phyloP scores from a whole-genome alignment of 2,329 filamentous ascomycete genomes.

The Alternaria incomplexa region DNA sequence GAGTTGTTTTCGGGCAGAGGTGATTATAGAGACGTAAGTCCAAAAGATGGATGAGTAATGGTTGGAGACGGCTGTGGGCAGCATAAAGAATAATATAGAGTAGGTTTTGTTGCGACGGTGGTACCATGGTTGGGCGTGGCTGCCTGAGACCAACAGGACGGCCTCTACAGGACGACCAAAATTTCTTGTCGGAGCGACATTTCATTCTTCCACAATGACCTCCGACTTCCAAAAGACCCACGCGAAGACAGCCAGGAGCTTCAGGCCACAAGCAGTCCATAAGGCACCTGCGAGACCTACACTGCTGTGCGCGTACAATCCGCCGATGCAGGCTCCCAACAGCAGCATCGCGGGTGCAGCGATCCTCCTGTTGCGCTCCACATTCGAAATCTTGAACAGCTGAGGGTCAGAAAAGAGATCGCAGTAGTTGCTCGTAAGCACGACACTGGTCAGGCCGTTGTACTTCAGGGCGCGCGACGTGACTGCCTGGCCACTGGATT shows the following conservation, averaged over 20 bases:
- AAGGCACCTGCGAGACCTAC: slow-evolving; percentile 59
- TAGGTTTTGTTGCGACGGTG: neutral
- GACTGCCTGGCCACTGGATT: slow-evolving; percentile 80
- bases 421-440: slow-evolving; percentile 81
- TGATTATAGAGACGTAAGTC: neutral
- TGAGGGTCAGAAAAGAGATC: slow-evolving; percentile 74
- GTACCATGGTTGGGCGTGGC: neutral
- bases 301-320: slow-evolving; percentile 59
- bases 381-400: slow-evolving; percentile 55
- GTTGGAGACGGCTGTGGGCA: neutral
- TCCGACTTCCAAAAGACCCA: slow-evolving; percentile 53
- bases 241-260: slow-evolving; percentile 46
- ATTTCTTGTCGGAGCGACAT: neutral
- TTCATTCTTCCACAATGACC: neutral
- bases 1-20: neutral
- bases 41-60: neutral
- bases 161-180: neutral
- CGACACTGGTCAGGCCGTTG: slow-evolving; percentile 76
- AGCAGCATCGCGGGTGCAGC: slow-evolving; percentile 60
- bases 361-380: slow-evolving; percentile 60
- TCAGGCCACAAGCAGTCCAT: slow-evolving; percentile 55
- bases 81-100: neutral
- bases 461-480: slow-evolving; percentile 72
- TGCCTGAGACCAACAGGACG: neutral
- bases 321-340: slow-evolving; percentile 61